A percentile compares a stretch with the other conserved stretches of the same genome.
These are phyloP conservation scores for Leccinum longicurvipes DNA, from an alignment of 768 basidiomycete species.

Conservation along the genomic window DNA sequence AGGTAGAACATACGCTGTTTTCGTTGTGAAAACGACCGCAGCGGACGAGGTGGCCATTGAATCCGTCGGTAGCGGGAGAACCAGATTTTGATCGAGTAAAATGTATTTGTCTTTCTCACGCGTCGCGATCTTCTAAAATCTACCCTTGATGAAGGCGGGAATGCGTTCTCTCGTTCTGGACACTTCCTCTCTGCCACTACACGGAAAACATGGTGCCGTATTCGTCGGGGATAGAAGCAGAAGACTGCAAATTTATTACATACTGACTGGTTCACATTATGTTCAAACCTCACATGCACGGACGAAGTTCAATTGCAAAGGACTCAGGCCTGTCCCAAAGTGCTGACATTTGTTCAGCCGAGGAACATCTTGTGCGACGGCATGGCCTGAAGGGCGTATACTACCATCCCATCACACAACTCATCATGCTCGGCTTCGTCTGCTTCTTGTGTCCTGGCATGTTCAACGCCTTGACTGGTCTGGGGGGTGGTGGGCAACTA, in stretches of 20 bases:
- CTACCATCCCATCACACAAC: constrained; percentile 55
- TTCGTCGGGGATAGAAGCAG: constrained; percentile 4
- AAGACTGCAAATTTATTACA: background rate
- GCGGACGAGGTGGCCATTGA: constrained; percentile 2
- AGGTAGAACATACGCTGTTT: constrained; percentile 18
- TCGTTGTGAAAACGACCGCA: constrained; percentile 20
- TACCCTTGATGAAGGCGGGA: too few species aligned
- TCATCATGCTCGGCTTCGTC: constrained; percentile 64
- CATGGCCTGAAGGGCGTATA: constrained; percentile 53
- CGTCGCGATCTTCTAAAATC: too few species aligned
- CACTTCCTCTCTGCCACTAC: background rate
- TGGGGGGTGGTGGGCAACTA: constrained; percentile 75
- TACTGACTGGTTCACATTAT: background rate
- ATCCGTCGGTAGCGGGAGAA: too few species aligned
- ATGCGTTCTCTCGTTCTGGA: background rate
- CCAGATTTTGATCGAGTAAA: too few species aligned
- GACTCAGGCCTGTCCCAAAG: background rate
- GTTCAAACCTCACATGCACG: too few species aligned
- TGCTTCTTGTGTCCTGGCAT: constrained; percentile 59
- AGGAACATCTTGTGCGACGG: constrained; percentile 40
- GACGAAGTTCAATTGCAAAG: background rate
- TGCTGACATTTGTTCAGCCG: background rate
- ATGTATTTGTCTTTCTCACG: too few species aligned
- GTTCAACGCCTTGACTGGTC: constrained; percentile 73
- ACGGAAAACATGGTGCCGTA: background rate